A percentile compares a stretch with the other conserved stretches of the same genome.
These are phyloP conservation scores for Lepidopterella palustris DNA, from an alignment of 495 filamentous ascomycete species.

Conservation along the genomic window DNA sequence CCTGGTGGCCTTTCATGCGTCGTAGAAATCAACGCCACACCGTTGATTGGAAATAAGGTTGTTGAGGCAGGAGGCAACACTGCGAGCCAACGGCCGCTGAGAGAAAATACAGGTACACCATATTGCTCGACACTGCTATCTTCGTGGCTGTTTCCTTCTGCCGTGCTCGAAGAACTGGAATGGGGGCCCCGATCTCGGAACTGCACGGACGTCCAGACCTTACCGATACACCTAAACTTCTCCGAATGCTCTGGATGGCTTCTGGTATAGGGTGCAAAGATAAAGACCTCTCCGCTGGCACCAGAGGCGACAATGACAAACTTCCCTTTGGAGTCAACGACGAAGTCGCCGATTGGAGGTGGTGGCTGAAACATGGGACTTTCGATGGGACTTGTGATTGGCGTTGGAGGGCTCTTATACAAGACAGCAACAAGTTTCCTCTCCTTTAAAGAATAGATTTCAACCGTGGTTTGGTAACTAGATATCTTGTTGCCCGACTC, in stretches of 20 bases:
- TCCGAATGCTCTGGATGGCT: conserved; percentile 16
- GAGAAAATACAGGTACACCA: conserved; percentile 60
- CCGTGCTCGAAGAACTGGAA: conserved; percentile 51
- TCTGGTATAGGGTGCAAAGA: conserved; percentile 46
- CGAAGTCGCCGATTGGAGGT: conserved; percentile 61
- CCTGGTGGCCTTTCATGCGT: conserved; percentile 54
- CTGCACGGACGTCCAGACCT: conserved; percentile 80
- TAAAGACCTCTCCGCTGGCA: conserved; percentile 75
- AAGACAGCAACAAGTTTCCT: conserved; percentile 62
- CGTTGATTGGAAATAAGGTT: conserved; percentile 62
- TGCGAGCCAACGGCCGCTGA: conserved; percentile 78
- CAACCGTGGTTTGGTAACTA: conserved; percentile 75
- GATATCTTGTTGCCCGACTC: conserved; percentile 40
- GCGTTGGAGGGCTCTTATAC: conserved; percentile 50
- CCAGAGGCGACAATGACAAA: conserved; percentile 70
- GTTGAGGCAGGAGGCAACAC: conserved; percentile 70
- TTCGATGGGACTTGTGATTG: conserved; percentile 43
- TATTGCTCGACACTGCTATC: conserved; percentile 42
- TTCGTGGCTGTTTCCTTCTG: conserved; percentile 44
- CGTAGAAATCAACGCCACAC: conserved; percentile 38
- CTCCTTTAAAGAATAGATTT: conserved; percentile 72
- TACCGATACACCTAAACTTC: conserved; percentile 62
- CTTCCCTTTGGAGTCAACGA: conserved; percentile 58
- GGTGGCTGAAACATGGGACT: conserved; percentile 54
- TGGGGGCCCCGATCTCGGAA: conserved; percentile 43